Conservation (phyloP, 2,329 filamentous ascomycete species). For the Exserohilum rostratum region DNA sequence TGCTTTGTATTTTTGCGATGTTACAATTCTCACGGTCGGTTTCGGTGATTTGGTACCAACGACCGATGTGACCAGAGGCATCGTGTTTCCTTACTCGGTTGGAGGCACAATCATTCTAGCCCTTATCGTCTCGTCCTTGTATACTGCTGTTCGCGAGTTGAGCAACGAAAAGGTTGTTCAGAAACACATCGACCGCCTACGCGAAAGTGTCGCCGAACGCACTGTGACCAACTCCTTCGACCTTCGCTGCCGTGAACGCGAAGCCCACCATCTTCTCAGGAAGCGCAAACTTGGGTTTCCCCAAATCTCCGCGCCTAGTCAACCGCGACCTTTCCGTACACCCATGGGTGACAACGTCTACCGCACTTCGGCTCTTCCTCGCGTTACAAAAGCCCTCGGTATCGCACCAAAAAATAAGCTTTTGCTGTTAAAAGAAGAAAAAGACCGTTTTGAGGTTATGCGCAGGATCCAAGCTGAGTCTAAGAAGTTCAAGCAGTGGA, state of each 20-base stretch:
- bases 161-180: slow-evolving; percentile 67
- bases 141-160: slow-evolving; percentile 67
- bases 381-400: slow-evolving; percentile 15
- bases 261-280: slow-evolving; percentile 30
- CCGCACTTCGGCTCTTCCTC: slow-evolving; percentile 9
- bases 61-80: slow-evolving; percentile 65
- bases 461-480: slow-evolving; percentile 75
- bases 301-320: slow-evolving; percentile 35
- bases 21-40: slow-evolving; percentile 50
- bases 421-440: slow-evolving; percentile 63
- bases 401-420: slow-evolving; percentile 52
- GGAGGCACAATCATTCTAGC: slow-evolving; percentile 84
- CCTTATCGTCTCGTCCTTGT: slow-evolving; percentile 81
- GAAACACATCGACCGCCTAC: slow-evolving; percentile 62
- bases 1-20: slow-evolving; percentile 58
- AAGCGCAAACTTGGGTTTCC: slow-evolving; percentile 21
- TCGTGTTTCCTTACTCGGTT: slow-evolving; percentile 84
- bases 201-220: slow-evolving; percentile 60
- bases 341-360: slow-evolving; percentile 25
- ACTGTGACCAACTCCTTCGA: slow-evolving; percentile 61
- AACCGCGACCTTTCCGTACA: slow-evolving; percentile 28
- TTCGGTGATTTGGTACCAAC: slow-evolving; percentile 62
- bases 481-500: slow-evolving; percentile 72
- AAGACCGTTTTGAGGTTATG: slow-evolving; percentile 79
- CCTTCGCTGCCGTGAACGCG: slow-evolving; percentile 46